phyloP scores from a whole-genome alignment of 257 asterid species.

The Rubia yunnanensis region DNA sequence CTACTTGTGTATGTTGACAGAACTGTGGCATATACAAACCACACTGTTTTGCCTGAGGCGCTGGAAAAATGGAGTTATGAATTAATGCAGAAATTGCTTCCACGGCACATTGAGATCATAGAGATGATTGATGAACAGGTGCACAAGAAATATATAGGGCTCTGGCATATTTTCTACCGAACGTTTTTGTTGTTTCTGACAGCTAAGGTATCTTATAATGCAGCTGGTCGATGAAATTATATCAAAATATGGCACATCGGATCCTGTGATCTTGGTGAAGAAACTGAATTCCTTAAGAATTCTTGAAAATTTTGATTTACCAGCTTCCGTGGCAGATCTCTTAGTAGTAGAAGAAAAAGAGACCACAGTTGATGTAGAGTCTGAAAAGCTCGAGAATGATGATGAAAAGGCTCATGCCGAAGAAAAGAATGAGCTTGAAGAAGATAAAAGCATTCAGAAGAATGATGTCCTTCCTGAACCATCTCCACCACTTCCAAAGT shows the following conservation, averaged over 20 bases:
- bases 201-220: slow-evolving; percentile 14
- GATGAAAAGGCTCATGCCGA: slow-evolving; percentile 21
- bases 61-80: slow-evolving; percentile 87
- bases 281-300: slow-evolving; percentile 64
- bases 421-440: slow-evolving; percentile 21
- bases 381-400: slow-evolving; percentile 17
- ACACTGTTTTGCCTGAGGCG: slow-evolving; percentile 89
- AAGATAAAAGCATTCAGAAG: slow-evolving; percentile 25
- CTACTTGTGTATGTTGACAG: slow-evolving; percentile 32
- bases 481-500: slow-evolving; percentile 39
- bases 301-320: slow-evolving; percentile 66
- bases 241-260: slow-evolving; percentile 48
- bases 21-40: slow-evolving; percentile 88
- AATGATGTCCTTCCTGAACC: slow-evolving; percentile 25
- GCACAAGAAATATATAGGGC: slow-evolving; percentile 8
- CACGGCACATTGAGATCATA: slow-evolving; percentile 79
- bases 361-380: slow-evolving; percentile 19
- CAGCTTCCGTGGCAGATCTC: slow-evolving; percentile 34
- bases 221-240: slow-evolving; percentile 65
- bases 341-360: slow-evolving; percentile 27
- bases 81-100: slow-evolving; percentile 71
- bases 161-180: slow-evolving; percentile 10
- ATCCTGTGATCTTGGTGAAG: slow-evolving; percentile 43
- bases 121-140: slow-evolving; percentile 81
- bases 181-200: slow-evolving; percentile 18